Evolutionary conservation across 2,329 filamentous ascomycete genomes (phyloP), one percentile per base, ranked within the genome.

Genomic region (Aureobasidium sp.): DNA sequence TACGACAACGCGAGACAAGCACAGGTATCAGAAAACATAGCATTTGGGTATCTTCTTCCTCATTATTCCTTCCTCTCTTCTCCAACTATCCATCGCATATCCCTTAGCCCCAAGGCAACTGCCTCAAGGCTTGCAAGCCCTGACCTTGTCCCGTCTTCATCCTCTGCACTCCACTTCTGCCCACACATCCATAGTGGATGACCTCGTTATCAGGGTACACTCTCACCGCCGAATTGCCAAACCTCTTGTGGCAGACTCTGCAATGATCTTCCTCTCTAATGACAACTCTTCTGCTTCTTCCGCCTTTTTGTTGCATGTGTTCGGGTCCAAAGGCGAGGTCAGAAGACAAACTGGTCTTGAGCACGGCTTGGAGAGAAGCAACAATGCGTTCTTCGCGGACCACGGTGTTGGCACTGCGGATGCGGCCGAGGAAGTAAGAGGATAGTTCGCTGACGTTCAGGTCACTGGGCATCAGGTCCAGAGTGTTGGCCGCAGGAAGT

Each of bases 251-350:
- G 73, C 94, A 99, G 17, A 96, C 90, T 14, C 89, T 87, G 73
- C 94, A 99, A 61, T 96, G 87, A 57, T 90, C 81, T 71, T 97
- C 93, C 69, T 99, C 93, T 11, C 84, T 85, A 57, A 99, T 86
- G 22, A 91, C 84, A 12, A 97, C 91, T 67, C 90, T 83, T 41
- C 84, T 76, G 68, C 84, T 87, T 69, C 84, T 76, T 0, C 80
- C 80, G 82, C 84, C 58, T 80, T 77, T 12, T 15, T 45, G 25
- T 31, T 27, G 29, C 20, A 82, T 82, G 41, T 68, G 51, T 83
- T 81, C 84, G 82, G 90, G 86, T 2, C 92, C 93, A 1, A 97
- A 80, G 49, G 90, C 77, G 57, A 97, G 76, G 34, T 83, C 79
- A 6, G 87, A 85, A 67, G 96, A 90, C 7, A 88, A 85, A 41